phyloP scores from a whole-genome alignment of 1,284 basidiomycete genomes.

The Heterobasidion parviporum region DNA sequence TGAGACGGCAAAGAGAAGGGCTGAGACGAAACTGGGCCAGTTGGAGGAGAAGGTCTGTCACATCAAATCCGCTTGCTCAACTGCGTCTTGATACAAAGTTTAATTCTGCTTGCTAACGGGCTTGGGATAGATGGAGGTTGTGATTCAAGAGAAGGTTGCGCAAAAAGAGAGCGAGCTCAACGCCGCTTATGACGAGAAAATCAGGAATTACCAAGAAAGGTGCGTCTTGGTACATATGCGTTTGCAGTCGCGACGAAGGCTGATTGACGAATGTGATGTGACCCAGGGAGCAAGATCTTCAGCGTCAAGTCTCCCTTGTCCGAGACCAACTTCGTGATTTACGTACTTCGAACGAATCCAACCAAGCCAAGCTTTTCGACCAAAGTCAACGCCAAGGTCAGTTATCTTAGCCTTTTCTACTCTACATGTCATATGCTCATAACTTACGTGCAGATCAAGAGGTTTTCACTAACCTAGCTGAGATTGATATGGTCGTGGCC shows the following conservation, averaged over 20 bases:
- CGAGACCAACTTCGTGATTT: conserved; percentile 88
- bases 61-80: neutral
- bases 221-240: conserved; percentile 22
- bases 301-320: conserved; percentile 77
- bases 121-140: conserved; percentile 71
- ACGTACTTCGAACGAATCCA: conserved; percentile 84
- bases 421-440: neutral
- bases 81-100: neutral
- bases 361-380: conserved; percentile 85
- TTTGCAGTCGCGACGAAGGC: neutral
- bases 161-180: conserved; percentile 94
- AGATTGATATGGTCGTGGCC: conserved; percentile 87
- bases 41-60: conserved; percentile 72
- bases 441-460: conserved; percentile 66
- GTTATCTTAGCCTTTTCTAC: neutral
- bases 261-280: neutral
- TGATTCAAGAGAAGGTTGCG: conserved; percentile 77
- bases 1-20: conserved; percentile 72
- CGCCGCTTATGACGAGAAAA: conserved; percentile 92
- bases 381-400: conserved; percentile 83
- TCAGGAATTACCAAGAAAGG: conserved; percentile 94
- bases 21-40: conserved; percentile 65
- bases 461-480: conserved; percentile 78
- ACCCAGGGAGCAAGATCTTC: conserved; percentile 81
- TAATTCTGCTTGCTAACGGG: conserved; percentile 3